A percentile compares a stretch with the other conserved stretches of the same genome.
These are phyloP conservation scores for Diaporthe helianthi DNA, from an alignment of 2,329 filamentous ascomycete genomes.

Conservation along the genomic window DNA sequence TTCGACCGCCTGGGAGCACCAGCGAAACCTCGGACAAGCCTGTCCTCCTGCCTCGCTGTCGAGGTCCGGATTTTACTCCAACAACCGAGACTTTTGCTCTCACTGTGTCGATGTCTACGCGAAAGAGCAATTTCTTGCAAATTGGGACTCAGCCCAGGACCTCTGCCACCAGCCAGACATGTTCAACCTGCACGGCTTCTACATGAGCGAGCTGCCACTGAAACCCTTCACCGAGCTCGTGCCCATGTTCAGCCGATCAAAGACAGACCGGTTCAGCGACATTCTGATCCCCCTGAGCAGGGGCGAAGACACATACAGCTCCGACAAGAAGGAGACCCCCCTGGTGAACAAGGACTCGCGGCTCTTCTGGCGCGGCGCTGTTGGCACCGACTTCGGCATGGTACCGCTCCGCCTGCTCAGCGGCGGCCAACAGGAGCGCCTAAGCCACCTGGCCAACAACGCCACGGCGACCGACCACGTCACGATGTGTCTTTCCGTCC, in stretches of 20 bases:
- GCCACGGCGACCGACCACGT: slow-evolving; percentile 57
- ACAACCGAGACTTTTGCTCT: slow-evolving; percentile 69
- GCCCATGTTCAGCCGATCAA: slow-evolving; percentile 79
- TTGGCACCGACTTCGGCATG: slow-evolving; percentile 58
- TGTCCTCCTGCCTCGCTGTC: slow-evolving; percentile 70
- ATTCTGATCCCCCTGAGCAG: slow-evolving; percentile 73
- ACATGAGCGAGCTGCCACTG: slow-evolving; percentile 68
- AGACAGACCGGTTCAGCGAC: slow-evolving; percentile 75
- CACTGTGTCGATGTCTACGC: slow-evolving; percentile 71
- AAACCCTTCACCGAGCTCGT: slow-evolving; percentile 69
- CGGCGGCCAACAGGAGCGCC: slow-evolving; percentile 72
- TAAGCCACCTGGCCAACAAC: slow-evolving; percentile 73
- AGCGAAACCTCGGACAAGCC: slow-evolving; percentile 46
- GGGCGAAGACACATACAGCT: slow-evolving; percentile 44
- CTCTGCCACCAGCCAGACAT: slow-evolving; percentile 82
- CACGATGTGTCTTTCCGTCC: slow-evolving; percentile 62
- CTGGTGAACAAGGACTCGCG: slow-evolving; percentile 69
- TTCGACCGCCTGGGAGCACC: slow-evolving; percentile 37
- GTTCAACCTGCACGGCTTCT: slow-evolving; percentile 75
- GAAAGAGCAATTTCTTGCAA: slow-evolving; percentile 67
- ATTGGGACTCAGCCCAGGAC: slow-evolving; percentile 71
- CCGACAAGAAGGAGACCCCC: slow-evolving; percentile 55
- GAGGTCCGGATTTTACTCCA: slow-evolving; percentile 66
- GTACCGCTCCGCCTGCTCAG: slow-evolving; percentile 62
- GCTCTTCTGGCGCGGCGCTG: slow-evolving; percentile 78